Evolutionary conservation across 768 basidiomycete genomes (phyloP).

Genomic region (Russula virescens): DNA sequence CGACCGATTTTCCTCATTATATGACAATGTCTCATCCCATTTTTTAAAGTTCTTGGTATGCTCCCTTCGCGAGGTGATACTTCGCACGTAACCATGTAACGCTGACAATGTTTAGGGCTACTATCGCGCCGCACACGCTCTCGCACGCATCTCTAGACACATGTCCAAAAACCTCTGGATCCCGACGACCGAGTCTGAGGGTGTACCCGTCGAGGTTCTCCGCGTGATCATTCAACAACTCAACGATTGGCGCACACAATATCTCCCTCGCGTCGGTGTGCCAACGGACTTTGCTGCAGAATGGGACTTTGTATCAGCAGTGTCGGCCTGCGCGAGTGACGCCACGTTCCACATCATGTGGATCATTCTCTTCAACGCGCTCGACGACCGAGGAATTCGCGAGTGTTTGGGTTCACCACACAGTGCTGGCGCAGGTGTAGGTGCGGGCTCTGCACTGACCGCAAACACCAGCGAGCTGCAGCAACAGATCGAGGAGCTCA

Average conservation of each 20-base stretch:
- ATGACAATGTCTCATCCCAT: conserved; percentile 13
- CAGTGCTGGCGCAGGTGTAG: conserved; percentile 32
- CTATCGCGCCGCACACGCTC: conserved; percentile 73
- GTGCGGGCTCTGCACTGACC: conserved; percentile 27
- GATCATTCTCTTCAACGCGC: conserved; percentile 74
- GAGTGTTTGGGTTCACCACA: conserved; percentile 51
- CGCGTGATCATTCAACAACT: conserved; percentile 51
- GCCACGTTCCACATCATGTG: conserved; percentile 91
- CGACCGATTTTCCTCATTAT: conserved; percentile 23
- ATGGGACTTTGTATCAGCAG: conserved; percentile 87
- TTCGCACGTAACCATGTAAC: conserved; percentile 18
- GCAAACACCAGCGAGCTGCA: conserved; percentile 32
- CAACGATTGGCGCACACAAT: conserved; percentile 67
- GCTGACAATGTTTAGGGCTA: conserved; percentile 54
- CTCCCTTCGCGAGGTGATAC: conserved; percentile 7
- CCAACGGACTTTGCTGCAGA: conserved; percentile 76
- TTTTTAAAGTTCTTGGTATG: conserved; percentile 60
- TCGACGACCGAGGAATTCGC: conserved; percentile 80
- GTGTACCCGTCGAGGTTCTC: conserved; percentile 66
- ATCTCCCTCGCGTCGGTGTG: conserved; percentile 75
- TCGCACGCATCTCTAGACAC: conserved; percentile 77
- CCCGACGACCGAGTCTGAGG: conserved; percentile 68
- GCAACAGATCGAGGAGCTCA: conserved; percentile 53
- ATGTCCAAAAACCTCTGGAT: conserved; percentile 80
- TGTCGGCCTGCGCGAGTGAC: conserved; percentile 72